Evolutionary conservation across 441 rosid genomes (phyloP), one percentile per base, ranked within the genome.

Genomic region (Populus tomentosa): DNA sequence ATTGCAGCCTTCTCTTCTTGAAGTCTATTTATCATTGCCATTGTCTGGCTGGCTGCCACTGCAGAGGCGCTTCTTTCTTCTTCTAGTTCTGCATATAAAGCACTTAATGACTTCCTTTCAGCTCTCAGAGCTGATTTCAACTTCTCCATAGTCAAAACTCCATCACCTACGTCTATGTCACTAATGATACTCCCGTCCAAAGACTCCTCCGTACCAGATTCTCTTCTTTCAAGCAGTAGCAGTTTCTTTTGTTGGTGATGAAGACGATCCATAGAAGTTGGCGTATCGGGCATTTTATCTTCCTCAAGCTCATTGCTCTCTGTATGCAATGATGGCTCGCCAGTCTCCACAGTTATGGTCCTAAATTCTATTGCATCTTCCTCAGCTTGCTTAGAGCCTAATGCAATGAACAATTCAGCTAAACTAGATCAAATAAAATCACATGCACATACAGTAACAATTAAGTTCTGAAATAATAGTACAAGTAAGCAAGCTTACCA

Each of bases 11-110:
- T 95, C 88, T 95, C 98, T 78, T 92, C 99, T 71, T 95, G 99
- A 65, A 95, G 91, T 78, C 98, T 83, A 66, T 92, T 95, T 73
- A 95, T 95, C 99, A 95, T 95, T 1, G 98, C 99, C 99, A 95
- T 95, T 14, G 99, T 92, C 75, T 95, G 94, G 82, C 81, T 92
- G 0, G 99, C 90, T 0, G 99, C 98, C 26, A 89, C 85, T 0
- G 98, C 95, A 14, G 99, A 95, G n/a, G 99, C 98, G 21, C 85
- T 93, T 71, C 99, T 91, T 87, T 95, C 99, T 84, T 88, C 98
- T 84, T 95, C 99, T 33, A 95, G 83, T 80, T 95, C 99, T 1
- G 82, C 77, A 59, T 91, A 93, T 33, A 95, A 72, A 9, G 88
- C 92, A 76, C 87, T 85, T 28, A 89, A 84, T 21, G 91, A 88